A percentile compares a stretch with the other conserved stretches of the same genome.
These are phyloP conservation scores for Aspergillus haitiensis DNA, from an alignment of 495 filamentous ascomycete genomes.

Conservation along the genomic window DNA sequence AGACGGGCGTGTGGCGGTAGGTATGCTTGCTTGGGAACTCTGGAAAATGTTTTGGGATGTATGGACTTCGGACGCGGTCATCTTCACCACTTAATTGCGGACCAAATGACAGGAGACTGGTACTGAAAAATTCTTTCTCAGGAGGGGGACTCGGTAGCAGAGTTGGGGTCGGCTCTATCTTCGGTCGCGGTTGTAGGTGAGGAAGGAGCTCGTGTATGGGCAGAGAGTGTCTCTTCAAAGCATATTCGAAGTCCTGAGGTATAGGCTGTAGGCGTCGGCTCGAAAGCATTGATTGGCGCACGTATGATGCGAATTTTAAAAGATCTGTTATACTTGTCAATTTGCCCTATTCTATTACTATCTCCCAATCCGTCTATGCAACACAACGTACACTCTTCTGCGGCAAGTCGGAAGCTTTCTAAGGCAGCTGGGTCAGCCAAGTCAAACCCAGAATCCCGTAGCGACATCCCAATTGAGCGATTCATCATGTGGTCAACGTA, in stretches of 20 bases:
- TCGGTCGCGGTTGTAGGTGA: slow-evolving; percentile 38
- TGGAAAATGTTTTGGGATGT: slow-evolving; percentile 69
- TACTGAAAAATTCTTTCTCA: slow-evolving; percentile 43
- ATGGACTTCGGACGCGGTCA: slow-evolving; percentile 49
- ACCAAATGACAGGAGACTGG: slow-evolving; percentile 48
- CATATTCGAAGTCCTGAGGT: slow-evolving; percentile 68
- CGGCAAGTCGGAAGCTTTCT: slow-evolving; percentile 54
- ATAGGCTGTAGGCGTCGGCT: slow-evolving; percentile 61
- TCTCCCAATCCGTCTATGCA: background rate
- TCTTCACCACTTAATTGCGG: slow-evolving; percentile 52
- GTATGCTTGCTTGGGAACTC: slow-evolving; percentile 72
- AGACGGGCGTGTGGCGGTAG: slow-evolving; percentile 66
- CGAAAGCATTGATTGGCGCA: slow-evolving; percentile 62
- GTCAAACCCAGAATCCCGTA: slow-evolving; percentile 59
- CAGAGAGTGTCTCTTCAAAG: slow-evolving; percentile 45
- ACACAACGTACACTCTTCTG: slow-evolving; percentile 62
- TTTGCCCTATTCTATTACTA: slow-evolving; percentile 8
- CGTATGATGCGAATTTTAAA: slow-evolving; percentile 52
- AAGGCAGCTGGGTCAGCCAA: slow-evolving; percentile 57
- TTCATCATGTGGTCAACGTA: slow-evolving; percentile 54
- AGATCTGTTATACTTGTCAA: slow-evolving; percentile 52
- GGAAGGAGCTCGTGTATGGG: slow-evolving; percentile 43
- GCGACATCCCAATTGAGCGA: slow-evolving; percentile 54
- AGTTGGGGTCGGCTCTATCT: slow-evolving; percentile 32
- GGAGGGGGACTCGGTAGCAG: slow-evolving; percentile 50